Conservation (phyloP, 306 rosid genomes). For the Hylodesmum podocarpum region DNA sequence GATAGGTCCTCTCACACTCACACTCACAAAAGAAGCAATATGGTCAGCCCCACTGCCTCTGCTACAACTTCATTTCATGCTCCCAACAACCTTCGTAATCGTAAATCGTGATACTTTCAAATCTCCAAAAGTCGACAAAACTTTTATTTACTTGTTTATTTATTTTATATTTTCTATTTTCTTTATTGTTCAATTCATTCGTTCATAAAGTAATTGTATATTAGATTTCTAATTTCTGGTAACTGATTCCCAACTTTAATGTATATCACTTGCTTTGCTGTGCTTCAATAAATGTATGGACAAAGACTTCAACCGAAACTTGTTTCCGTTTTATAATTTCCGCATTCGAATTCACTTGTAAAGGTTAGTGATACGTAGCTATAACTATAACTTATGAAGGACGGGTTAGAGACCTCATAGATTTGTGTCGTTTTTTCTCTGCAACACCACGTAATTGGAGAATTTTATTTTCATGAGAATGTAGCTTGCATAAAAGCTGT, state of each 20-base stretch:
- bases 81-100: conserved; percentile 16
- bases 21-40: conserved; percentile 55
- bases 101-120: not conserved
- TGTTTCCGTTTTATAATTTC: not conserved
- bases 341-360: not conserved
- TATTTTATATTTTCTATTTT: not conserved
- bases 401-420: no score
- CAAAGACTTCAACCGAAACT: no score
- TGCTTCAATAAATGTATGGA: not conserved
- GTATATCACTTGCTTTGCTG: not conserved
- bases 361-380: no score
- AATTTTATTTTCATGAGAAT: no score
- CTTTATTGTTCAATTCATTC: not conserved
- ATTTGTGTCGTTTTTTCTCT: no score
- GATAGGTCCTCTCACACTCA: no score
- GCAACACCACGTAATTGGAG: no score
- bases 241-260: not conserved
- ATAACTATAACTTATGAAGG: no score
- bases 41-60: not conserved
- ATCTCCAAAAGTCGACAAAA: not conserved
- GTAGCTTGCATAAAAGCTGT: no score
- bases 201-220: not conserved
- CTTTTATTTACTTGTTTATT: not conserved
- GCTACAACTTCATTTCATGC: not conserved
- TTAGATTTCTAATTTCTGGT: not conserved